Percentiles rank a stretch among this genome's conserved stretches.
These are phyloP conservation scores for Fraxinus excelsior DNA, from an alignment of 257 asterid species.

Conservation along the genomic window DNA sequence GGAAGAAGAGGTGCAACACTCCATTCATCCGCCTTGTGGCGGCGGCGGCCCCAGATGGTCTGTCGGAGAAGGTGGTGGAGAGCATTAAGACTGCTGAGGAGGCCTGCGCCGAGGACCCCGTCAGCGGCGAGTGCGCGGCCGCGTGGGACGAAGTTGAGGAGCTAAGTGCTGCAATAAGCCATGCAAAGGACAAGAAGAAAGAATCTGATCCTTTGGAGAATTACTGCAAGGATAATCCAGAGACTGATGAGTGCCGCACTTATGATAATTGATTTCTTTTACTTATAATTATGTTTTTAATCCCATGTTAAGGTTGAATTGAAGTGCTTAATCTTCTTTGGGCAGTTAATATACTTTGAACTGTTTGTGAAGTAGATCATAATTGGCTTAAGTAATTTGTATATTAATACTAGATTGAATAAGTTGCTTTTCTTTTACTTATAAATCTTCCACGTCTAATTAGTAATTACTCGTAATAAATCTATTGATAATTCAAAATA, in stretches of 20 bases:
- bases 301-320: neutral
- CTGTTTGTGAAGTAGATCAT: too few species aligned
- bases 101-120: neutral
- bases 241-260: conserved; percentile 51
- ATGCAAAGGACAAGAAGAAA: conserved; percentile 46
- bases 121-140: conserved; percentile 1
- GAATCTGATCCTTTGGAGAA: conserved; percentile 42
- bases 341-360: too few species aligned
- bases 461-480: too few species aligned
- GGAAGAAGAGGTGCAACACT: neutral
- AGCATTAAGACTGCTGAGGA: neutral
- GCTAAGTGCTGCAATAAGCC: conserved; percentile 1
- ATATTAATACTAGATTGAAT: too few species aligned
- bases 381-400: too few species aligned
- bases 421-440: too few species aligned
- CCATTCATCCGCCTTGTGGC: neutral
- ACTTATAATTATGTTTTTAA: neutral
- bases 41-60: neutral
- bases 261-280: conserved; percentile 31
- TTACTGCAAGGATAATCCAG: conserved; percentile 92
- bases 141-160: conserved; percentile 6
- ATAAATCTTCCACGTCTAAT: too few species aligned
- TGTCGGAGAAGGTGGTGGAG: neutral
- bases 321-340: neutral
- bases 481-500: too few species aligned